Evolutionary conservation across 2,329 filamentous ascomycete genomes (phyloP).

Genomic region (Arthroderma sp.): DNA sequence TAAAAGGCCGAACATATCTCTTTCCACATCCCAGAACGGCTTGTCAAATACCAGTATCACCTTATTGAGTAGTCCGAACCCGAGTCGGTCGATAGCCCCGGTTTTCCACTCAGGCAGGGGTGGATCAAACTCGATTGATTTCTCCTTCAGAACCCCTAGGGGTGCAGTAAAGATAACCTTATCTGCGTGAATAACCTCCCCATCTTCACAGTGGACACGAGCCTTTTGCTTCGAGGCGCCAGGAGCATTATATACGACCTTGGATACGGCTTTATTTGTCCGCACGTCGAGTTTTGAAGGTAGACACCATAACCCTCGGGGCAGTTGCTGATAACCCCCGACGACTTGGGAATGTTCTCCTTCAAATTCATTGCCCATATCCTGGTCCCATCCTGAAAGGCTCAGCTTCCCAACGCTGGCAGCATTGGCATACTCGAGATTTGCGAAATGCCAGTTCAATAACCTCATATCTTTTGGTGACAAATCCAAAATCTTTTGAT

Average conservation of each 20-base stretch:
- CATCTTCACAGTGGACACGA: slow-evolving; percentile 62
- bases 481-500: slow-evolving; percentile 67
- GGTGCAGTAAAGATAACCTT: slow-evolving; percentile 82
- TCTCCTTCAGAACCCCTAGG: slow-evolving; percentile 77
- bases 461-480: slow-evolving; percentile 77
- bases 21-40: slow-evolving; percentile 77
- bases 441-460: slow-evolving; percentile 96
- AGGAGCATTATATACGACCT: slow-evolving; percentile 50
- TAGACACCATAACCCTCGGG: slow-evolving; percentile 68
- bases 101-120: slow-evolving; percentile 77
- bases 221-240: slow-evolving; percentile 35
- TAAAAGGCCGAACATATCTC: slow-evolving; percentile 88
- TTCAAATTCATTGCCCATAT: slow-evolving; percentile 95
- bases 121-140: slow-evolving; percentile 68
- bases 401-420: slow-evolving; percentile 77
- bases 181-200: slow-evolving; percentile 67
- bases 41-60: slow-evolving; percentile 79
- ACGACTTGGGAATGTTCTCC: slow-evolving; percentile 86
- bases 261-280: slow-evolving; percentile 58
- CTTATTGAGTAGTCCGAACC: slow-evolving; percentile 91
- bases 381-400: slow-evolving; percentile 87
- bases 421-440: slow-evolving; percentile 94
- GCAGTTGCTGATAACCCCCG: slow-evolving; percentile 85
- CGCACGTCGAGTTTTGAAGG: slow-evolving; percentile 66
- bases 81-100: slow-evolving; percentile 66